Evolutionary conservation across 2,329 filamentous ascomycete genomes (phyloP).

Genomic region (Pseudodiploospora longispora): DNA sequence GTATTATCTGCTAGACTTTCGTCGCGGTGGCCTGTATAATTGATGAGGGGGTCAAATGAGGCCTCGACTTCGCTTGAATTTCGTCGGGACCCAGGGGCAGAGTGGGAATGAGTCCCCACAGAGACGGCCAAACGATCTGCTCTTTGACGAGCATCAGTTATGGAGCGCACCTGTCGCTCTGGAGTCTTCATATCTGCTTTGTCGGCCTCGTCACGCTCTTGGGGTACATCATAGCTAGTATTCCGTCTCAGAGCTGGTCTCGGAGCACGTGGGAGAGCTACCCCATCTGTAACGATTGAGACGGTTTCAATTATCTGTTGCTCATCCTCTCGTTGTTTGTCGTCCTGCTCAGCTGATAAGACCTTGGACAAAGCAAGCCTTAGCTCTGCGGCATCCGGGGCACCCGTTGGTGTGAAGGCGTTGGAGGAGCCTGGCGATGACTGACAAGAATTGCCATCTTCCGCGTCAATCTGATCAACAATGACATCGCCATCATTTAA

Average conservation of each 20-base stretch:
- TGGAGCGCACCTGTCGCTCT: slow-evolving; percentile 30
- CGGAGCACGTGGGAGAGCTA: slow-evolving; percentile 14
- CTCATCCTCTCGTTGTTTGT: slow-evolving; percentile 11
- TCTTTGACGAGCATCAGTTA: slow-evolving; percentile 31
- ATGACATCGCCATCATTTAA: slow-evolving; percentile 5
- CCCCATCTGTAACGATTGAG: background rate
- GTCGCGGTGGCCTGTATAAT: slow-evolving; percentile 21
- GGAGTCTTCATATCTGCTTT: slow-evolving; percentile 28
- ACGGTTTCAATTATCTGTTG: slow-evolving; percentile 1
- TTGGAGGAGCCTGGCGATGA: slow-evolving; percentile 16
- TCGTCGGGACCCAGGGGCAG: slow-evolving; percentile 27
- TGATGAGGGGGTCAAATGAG: slow-evolving; percentile 25
- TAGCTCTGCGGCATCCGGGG: slow-evolving; percentile 31
- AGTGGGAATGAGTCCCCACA: slow-evolving; percentile 24
- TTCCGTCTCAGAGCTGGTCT: slow-evolving; percentile 34
- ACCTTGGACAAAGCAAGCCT: slow-evolving; percentile 30
- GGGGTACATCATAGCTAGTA: slow-evolving; percentile 33
- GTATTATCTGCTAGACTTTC: slow-evolving; percentile 9
- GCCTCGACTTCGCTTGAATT: slow-evolving; percentile 24
- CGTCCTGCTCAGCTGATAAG: slow-evolving; percentile 24
- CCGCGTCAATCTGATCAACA: slow-evolving; percentile 2
- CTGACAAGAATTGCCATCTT: background rate
- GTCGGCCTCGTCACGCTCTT: slow-evolving; percentile 32
- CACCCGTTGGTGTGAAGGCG: slow-evolving; percentile 19
- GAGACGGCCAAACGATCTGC: slow-evolving; percentile 32